Base-by-base conservation (phyloP, 768 basidiomycete species). In the Neoboletus magnificus region DNA sequence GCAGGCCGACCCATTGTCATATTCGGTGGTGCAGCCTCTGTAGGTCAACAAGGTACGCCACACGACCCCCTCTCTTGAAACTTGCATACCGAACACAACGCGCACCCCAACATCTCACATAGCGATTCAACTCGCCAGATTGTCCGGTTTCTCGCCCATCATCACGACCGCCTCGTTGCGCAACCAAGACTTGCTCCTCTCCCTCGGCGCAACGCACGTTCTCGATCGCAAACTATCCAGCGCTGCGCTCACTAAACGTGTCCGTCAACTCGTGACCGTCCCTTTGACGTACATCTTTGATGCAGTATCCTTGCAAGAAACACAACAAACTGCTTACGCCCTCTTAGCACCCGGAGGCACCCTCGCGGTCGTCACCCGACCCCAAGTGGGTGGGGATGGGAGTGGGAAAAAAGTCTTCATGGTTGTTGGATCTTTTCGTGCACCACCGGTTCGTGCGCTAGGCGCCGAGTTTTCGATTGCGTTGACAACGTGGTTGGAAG, bases 111-210 rank as follows among this genome's bases (percentile, higher is more conserved):
- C 11, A 13, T 36, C 30, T 11, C 36, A 35, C 20, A 16, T 20
- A 70, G 70, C 62, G 9, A 71, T 73, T 23, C 73, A 73, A 48
- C 62, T 73, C 8, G 69, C 73, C 12, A 58, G 20, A 13, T 48
- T 71, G 25, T 73, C 69, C 13, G 68, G 67, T 16, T 73, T 73
- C 56, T 69, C 66, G 1, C 70, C 70, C 4, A 71, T 77, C 53
- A 68, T 76, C 46, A 65, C 74, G n/a, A 77, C 76, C 0, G 69
- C 76, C 6, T 76, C 76, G 9, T 53, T 61, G 5, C 62, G 68
- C 43, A 68, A 77, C 51, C 48, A 56, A 11, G 62, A 53, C 1
- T 60, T 63, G 10, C 66, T 77, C n/a, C 61, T 62, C 46, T 66
- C 69, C 4, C 56, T 74, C 1, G 76, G 76, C 16, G 73, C 75